Evolutionary conservation across 2,329 filamentous ascomycete species (phyloP).

Genomic region (Sporothrix globosa): DNA sequence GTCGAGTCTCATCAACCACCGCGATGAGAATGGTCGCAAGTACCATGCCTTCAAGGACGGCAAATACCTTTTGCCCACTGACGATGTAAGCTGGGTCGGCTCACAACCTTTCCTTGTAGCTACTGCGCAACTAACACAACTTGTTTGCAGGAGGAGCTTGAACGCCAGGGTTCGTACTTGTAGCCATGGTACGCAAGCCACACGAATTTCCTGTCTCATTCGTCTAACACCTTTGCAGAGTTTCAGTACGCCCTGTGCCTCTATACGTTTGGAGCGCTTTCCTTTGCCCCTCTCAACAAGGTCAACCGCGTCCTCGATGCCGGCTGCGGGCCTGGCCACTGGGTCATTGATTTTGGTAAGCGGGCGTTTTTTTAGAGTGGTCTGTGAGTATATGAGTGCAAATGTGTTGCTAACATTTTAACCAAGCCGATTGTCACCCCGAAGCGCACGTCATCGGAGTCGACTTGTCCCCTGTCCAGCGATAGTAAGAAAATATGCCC

Average conservation of each 20-base stretch:
- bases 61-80: slow-evolving; percentile 47
- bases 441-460: slow-evolving; percentile 40
- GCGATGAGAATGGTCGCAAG: slow-evolving; percentile 46
- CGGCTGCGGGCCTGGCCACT: slow-evolving; percentile 52
- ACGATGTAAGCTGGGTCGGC: slow-evolving; percentile 40
- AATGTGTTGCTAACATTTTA: neutral
- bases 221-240: slow-evolving; percentile 33
- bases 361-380: neutral
- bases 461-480: slow-evolving; percentile 39
- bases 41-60: slow-evolving; percentile 48
- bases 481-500: slow-evolving; percentile 34
- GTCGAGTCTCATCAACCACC: slow-evolving; percentile 41
- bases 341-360: slow-evolving; percentile 42
- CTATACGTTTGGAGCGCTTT: slow-evolving; percentile 49
- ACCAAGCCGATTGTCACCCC: slow-evolving; percentile 38
- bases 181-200: neutral
- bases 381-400: neutral
- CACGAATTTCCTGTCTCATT: neutral
- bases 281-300: slow-evolving; percentile 50
- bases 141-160: slow-evolving; percentile 43
- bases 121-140: neutral
- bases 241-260: slow-evolving; percentile 47
- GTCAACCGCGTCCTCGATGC: slow-evolving; percentile 53
- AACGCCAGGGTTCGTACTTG: slow-evolving; percentile 40
- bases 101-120: neutral